Evolutionary conservation across 116 monocot genomes (phyloP), one percentile per base, ranked within the genome.

Genomic region (Iris pallida): DNA sequence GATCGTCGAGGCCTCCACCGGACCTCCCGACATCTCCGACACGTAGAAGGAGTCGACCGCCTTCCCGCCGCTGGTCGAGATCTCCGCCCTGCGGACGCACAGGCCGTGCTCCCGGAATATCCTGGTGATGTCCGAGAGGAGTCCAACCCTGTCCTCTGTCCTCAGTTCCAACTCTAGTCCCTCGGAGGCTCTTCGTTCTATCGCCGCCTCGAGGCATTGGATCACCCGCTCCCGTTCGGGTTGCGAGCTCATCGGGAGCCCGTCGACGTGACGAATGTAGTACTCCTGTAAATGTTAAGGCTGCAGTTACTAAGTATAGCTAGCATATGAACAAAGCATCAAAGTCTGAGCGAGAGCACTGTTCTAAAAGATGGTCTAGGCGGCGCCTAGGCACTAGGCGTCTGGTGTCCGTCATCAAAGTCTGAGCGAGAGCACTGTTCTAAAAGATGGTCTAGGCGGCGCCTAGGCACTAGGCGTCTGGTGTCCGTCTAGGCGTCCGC

Each of bases 41-140:
- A 88, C 84, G 43, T 68, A 61, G 54, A 88, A 88, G 6, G 78
- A 76, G 41, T 84, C 76, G 0, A 78, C 60, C 4, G 76, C 88
- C 30, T 67, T 73, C 19, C 88, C 84, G 6, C 61, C 81, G 16
- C 70, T 14, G 0, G 84, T 88, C 14, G 73, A 73, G 57, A 88
- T 76, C 44, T 84, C 81, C 42, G 88, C 88, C 53, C 81, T 83
- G 47, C 64, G 65, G 30, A 88, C 76, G 43, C 14, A 59, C 45
- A 88, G 42, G 9, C 88, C 79, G 20, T 84, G 84, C 63, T 88
- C 88, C 2, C 88, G 78, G 70, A 88, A 78, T 10, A 81, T 48
- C 64, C 84, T 75, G 4, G 81, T 84, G 13, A 84, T 76, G 47
- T 81, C 81, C 8, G 84, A 88, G 42, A 88, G 81, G 42, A 88